A percentile compares a stretch with the other conserved stretches of the same genome.
These are phyloP conservation scores for Podochytrium sp. DNA, from an alignment of 192 early-diverging fungal genomes.

Conservation along the genomic window DNA sequence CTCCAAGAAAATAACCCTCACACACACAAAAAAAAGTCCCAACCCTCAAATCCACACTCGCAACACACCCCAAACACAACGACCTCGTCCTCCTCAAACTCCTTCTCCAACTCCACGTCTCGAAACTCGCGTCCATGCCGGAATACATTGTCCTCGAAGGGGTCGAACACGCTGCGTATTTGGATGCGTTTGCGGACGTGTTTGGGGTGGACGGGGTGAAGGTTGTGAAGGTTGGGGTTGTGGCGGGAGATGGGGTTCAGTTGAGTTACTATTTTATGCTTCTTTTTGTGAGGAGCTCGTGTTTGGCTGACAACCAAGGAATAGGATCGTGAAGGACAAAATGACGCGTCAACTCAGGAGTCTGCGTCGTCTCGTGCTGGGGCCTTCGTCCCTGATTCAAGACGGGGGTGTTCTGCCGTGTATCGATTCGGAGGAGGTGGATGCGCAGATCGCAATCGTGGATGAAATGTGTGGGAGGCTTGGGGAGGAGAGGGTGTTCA, in stretches of 20 bases:
- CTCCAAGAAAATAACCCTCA: neutral
- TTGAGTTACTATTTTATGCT: neutral
- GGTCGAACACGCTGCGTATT: conserved; percentile 5
- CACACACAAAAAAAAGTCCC: conserved; percentile 10
- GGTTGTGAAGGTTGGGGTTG: neutral
- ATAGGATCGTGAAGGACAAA: conserved; percentile 24
- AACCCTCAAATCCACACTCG: neutral
- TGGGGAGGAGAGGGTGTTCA: neutral
- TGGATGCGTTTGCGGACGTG: neutral
- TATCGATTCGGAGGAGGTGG: neutral
- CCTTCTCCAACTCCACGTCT: conserved; percentile 1
- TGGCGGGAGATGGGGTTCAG: neutral
- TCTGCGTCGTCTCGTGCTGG: conserved; percentile 2
- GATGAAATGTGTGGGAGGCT: neutral
- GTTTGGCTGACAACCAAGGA: too few relatives aligned
- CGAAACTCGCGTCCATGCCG: neutral
- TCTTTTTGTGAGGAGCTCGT: too few relatives aligned
- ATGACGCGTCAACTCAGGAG: conserved; percentile 30
- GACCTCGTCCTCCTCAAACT: conserved; percentile 1
- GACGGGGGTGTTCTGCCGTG: neutral
- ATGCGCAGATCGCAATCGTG: neutral
- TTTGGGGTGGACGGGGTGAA: neutral
- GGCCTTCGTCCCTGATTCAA: neutral
- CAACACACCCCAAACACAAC: neutral
- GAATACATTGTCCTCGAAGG: conserved; percentile 25